These are phyloP conservation scores for Cinnamomum micranthum DNA, from an alignment of 164 flowering plant genomes.

Conservation along the genomic window DNA sequence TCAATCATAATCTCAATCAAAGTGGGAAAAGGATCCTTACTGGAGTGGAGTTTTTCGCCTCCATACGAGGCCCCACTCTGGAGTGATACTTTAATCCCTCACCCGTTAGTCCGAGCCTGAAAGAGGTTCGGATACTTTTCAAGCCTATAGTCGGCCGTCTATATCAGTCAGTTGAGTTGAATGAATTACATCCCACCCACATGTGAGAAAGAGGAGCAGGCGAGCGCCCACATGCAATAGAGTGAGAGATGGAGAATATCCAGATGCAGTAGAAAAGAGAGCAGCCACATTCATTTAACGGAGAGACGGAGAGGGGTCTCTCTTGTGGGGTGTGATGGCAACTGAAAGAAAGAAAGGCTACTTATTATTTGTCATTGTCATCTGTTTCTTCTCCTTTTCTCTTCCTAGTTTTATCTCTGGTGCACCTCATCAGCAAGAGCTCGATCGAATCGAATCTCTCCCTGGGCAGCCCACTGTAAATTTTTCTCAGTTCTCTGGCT, in stretches of 20 bases:
- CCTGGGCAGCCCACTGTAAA: conserved; percentile 76
- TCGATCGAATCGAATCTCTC: conserved; percentile 48
- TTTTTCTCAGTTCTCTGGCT: conserved; percentile 73
- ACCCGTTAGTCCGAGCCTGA: too few species aligned
- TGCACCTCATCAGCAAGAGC: conserved; percentile 23
- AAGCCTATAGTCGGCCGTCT: conserved; percentile 4
- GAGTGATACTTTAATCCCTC: too few species aligned
- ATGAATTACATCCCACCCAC: neutral
- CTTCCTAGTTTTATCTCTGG: neutral
- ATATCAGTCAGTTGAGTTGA: neutral
- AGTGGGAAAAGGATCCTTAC: too few species aligned
- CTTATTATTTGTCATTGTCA: neutral
- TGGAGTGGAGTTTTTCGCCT: too few species aligned
- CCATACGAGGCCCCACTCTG: too few species aligned
- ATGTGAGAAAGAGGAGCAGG: too few species aligned
- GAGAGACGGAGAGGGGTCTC: conserved; percentile 4
- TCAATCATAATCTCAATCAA: too few species aligned
- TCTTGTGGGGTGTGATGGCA: neutral
- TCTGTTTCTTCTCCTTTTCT: neutral
- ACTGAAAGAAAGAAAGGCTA: neutral
- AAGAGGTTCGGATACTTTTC: neutral
- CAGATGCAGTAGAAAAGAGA: too few species aligned
- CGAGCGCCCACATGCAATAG: too few species aligned
- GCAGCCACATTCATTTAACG: too few species aligned
- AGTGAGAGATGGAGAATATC: too few species aligned